A percentile compares a stretch with the other conserved stretches of the same genome.
Conservation (phyloP, 345 rosid genomes). For the Murraya koenigii region DNA sequence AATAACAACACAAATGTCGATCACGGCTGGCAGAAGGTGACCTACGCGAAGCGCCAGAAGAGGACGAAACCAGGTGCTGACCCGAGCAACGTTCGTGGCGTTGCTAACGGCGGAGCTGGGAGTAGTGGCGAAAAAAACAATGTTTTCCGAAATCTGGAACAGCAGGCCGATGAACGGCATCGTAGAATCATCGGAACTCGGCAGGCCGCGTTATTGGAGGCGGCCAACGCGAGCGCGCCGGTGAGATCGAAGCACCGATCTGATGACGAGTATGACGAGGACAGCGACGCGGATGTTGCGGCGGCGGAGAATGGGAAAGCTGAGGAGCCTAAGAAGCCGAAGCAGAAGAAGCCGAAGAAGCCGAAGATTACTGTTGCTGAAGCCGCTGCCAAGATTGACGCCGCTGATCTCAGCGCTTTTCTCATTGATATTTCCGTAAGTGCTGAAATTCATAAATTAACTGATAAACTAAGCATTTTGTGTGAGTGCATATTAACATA, state of each 20-base stretch:
- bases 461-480: background rate
- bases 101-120: slow-evolving; percentile 9
- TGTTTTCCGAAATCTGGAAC: slow-evolving; percentile 48
- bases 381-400: slow-evolving; percentile 61
- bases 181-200: slow-evolving; percentile 40
- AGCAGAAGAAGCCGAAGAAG: slow-evolving; percentile 64
- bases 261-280: slow-evolving; percentile 35
- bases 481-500: background rate
- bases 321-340: slow-evolving; percentile 37
- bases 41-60: slow-evolving; percentile 58
- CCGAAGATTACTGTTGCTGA: slow-evolving; percentile 66
- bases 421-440: slow-evolving; percentile 46
- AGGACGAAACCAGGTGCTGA: slow-evolving; percentile 41
- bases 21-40: slow-evolving; percentile 78
- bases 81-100: background rate
- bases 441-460: background rate
- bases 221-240: slow-evolving; percentile 5
- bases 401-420: slow-evolving; percentile 48
- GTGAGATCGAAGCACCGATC: slow-evolving; percentile 39
- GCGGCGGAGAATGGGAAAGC: slow-evolving; percentile 27
- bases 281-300: slow-evolving; percentile 40
- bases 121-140: slow-evolving; percentile 27
- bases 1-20: slow-evolving; percentile 28
- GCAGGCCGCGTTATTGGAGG: slow-evolving; percentile 19
- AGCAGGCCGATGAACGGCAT: slow-evolving; percentile 53